These are phyloP conservation scores for Lichina pygmaea DNA, from an alignment of 495 filamentous ascomycete species.

Conservation along the genomic window DNA sequence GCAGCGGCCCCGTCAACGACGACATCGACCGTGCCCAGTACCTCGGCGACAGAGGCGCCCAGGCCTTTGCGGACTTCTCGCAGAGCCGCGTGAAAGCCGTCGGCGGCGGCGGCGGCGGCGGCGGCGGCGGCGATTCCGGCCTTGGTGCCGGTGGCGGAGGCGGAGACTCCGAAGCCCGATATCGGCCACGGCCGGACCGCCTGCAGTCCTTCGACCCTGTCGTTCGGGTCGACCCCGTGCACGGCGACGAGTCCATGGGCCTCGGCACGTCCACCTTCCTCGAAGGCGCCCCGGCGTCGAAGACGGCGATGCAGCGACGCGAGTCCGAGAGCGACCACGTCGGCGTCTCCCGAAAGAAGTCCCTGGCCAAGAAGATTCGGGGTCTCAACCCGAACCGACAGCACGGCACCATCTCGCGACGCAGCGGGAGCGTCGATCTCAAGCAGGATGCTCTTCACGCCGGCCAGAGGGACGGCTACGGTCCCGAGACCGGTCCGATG, in stretches of 20 bases:
- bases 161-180: constrained; percentile 7
- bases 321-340: constrained; percentile 31
- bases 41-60: constrained; percentile 25
- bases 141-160: too few species aligned
- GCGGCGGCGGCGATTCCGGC: constrained; percentile 7
- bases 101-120: constrained; percentile 9
- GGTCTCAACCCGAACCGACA: constrained; percentile 29
- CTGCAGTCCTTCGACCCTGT: constrained; percentile 26
- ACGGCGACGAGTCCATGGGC: constrained; percentile 61
- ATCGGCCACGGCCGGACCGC: constrained; percentile 13
- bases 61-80: constrained; percentile 62
- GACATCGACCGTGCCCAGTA: constrained; percentile 40
- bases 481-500: background rate
- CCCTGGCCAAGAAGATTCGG: constrained; percentile 61
- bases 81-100: constrained; percentile 11
- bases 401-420: constrained; percentile 16
- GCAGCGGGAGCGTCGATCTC: constrained; percentile 19
- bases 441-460: background rate
- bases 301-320: constrained; percentile 52
- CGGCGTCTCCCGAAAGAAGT: constrained; percentile 74
- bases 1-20: constrained; percentile 58
- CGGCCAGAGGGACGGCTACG: background rate
- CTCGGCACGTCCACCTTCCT: constrained; percentile 89
- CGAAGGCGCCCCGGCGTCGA: constrained; percentile 76
- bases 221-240: constrained; percentile 36